Evolutionary conservation across 108 stramenopile genomes (phyloP).

Genomic region (Cyclotella sp.): DNA sequence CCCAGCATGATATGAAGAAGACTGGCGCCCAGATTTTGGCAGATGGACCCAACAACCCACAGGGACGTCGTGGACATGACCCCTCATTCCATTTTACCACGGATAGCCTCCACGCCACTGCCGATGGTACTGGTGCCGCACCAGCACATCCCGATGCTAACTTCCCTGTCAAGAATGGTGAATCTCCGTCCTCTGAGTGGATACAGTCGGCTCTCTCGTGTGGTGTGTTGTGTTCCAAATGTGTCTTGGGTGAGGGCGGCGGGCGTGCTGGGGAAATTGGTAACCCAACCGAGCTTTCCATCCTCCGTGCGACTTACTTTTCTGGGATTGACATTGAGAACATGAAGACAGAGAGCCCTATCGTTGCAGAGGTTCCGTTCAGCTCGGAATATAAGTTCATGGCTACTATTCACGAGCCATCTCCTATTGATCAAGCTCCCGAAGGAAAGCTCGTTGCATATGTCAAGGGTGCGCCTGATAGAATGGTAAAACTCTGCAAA

Average conservation of each 20-base stretch:
- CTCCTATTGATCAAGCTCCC: slow-evolving; percentile 40
- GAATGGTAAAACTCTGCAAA: slow-evolving; percentile 59
- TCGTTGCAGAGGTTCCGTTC: slow-evolving; percentile 86
- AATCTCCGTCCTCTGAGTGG: slow-evolving; percentile 58
- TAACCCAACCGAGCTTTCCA: slow-evolving; percentile 88
- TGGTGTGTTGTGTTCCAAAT: slow-evolving; percentile 83
- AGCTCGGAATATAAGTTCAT: slow-evolving; percentile 90
- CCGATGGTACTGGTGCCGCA: slow-evolving; percentile 70
- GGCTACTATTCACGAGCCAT: slow-evolving; percentile 47
- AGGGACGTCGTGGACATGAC: slow-evolving; percentile 43
- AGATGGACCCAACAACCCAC: slow-evolving; percentile 22
- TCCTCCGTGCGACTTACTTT: slow-evolving; percentile 85
- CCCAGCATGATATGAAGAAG: slow-evolving; percentile 48
- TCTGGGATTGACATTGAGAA: slow-evolving; percentile 71
- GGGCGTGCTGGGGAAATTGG: slow-evolving; percentile 86
- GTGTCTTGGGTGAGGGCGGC: slow-evolving; percentile 77
- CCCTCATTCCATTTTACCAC: slow-evolving; percentile 42
- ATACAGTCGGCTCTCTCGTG: slow-evolving; percentile 68
- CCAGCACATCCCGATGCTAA: slow-evolving; percentile 47
- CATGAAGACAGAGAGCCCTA: slow-evolving; percentile 62
- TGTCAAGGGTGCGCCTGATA: slow-evolving; percentile 82
- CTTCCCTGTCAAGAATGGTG: slow-evolving; percentile 64
- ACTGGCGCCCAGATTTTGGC: slow-evolving; percentile 36
- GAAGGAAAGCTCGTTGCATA: slow-evolving; percentile 61
- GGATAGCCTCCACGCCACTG: slow-evolving; percentile 7